Conservation (phyloP, 345 rosid genomes). For the Litchi chinensis region DNA sequence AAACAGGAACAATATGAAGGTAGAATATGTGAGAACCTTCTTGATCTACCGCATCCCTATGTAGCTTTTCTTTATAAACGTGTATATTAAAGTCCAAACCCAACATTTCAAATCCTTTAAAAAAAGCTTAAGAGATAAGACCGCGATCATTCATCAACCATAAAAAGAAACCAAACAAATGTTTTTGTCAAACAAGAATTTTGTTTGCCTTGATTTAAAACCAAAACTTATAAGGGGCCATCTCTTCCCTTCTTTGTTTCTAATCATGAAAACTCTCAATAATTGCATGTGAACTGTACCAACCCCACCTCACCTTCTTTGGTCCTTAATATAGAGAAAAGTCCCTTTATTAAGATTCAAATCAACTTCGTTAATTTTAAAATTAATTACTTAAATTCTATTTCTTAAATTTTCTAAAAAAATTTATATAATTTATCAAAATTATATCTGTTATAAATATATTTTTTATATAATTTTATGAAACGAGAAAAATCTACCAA, state of each 20-base stretch:
- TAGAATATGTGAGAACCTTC: slow-evolving; percentile 21
- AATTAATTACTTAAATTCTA: too few species aligned
- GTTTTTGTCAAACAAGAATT: slow-evolving; percentile 1
- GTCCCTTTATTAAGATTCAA: too few species aligned
- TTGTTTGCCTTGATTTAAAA: neutral
- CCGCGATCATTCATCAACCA: neutral
- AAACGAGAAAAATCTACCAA: too few species aligned
- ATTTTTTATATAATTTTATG: too few species aligned
- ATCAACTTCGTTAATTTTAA: too few species aligned
- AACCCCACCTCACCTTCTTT: neutral
- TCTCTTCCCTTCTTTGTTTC: too few species aligned
- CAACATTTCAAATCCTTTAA: neutral
- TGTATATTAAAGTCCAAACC: slow-evolving; percentile 7
- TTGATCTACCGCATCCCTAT: neutral
- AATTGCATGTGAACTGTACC: slow-evolving; percentile 11
- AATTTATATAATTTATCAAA: too few species aligned
- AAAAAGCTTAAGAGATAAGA: neutral
- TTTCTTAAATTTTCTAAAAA: too few species aligned
- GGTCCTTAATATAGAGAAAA: neutral
- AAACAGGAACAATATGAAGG: neutral
- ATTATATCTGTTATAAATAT: too few species aligned
- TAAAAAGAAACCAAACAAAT: neutral
- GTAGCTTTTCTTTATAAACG: neutral
- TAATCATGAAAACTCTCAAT: slow-evolving; percentile 4
- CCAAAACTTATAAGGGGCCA: neutral